Evolutionary conservation across 2,329 filamentous ascomycete genomes (phyloP).

Genomic region (Myriosclerotinia duriaeana): DNA sequence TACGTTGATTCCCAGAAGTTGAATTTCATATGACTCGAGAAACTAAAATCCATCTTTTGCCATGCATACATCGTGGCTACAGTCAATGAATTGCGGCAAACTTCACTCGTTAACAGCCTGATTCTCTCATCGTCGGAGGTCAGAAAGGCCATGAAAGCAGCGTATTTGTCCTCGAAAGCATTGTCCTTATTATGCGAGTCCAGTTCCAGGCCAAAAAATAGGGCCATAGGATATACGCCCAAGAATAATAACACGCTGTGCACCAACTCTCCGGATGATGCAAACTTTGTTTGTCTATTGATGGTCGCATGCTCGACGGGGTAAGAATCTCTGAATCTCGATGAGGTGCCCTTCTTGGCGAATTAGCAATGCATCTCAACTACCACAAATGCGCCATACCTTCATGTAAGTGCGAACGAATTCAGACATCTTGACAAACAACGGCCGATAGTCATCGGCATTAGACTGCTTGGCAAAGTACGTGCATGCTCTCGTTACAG

Average conservation of each 20-base stretch:
- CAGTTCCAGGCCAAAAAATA: slow-evolving; percentile 47
- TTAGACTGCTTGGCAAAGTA: slow-evolving; percentile 58
- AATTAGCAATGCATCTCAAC: slow-evolving; percentile 27
- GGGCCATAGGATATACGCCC: slow-evolving; percentile 52
- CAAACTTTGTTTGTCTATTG: slow-evolving; percentile 45
- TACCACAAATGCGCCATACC: slow-evolving; percentile 43
- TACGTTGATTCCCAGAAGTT: slow-evolving; percentile 43
- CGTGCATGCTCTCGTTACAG: slow-evolving; percentile 60
- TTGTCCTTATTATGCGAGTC: slow-evolving; percentile 42
- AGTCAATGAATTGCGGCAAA: slow-evolving; percentile 37
- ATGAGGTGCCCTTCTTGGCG: slow-evolving; percentile 28
- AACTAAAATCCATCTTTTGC: slow-evolving; percentile 30
- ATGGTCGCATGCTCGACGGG: slow-evolving; percentile 44
- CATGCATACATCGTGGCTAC: slow-evolving; percentile 34
- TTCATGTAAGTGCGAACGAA: slow-evolving; percentile 59
- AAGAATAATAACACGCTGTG: slow-evolving; percentile 59
- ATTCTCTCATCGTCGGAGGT: slow-evolving; percentile 40
- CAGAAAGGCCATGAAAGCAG: slow-evolving; percentile 38
- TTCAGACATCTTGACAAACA: slow-evolving; percentile 56
- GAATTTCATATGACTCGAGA: slow-evolving; percentile 32
- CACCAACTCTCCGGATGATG: slow-evolving; percentile 47
- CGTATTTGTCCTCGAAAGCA: slow-evolving; percentile 39
- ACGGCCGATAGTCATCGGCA: slow-evolving; percentile 50
- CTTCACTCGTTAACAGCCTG: slow-evolving; percentile 35
- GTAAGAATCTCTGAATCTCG: slow-evolving; percentile 35